Conservation (phyloP, 2,329 filamentous ascomycete species). For the Pseudopithomyces chartarum region DNA sequence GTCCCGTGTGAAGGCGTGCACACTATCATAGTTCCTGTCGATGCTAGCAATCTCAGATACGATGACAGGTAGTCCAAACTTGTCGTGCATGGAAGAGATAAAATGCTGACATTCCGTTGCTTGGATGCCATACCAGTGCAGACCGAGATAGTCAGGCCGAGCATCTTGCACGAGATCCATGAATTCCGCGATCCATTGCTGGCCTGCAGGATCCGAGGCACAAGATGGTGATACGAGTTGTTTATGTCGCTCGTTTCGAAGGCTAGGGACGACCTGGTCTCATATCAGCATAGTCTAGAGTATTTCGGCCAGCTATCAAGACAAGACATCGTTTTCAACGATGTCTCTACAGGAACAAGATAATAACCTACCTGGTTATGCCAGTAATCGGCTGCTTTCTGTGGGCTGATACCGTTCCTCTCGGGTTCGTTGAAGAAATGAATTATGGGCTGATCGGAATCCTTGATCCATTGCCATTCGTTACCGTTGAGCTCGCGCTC, state of each 20-base stretch:
- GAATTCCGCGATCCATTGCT: slow-evolving; percentile 50
- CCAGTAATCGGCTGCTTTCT: slow-evolving; percentile 49
- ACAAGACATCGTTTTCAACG: too few species aligned
- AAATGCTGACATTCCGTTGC: slow-evolving; percentile 43
- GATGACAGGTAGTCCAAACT: slow-evolving; percentile 44
- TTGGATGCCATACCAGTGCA: slow-evolving; percentile 52
- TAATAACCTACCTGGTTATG: slow-evolving; percentile 33
- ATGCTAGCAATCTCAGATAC: slow-evolving; percentile 52
- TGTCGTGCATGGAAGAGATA: slow-evolving; percentile 42
- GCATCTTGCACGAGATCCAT: slow-evolving; percentile 44
- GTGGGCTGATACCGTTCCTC: slow-evolving; percentile 39
- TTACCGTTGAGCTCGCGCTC: slow-evolving; percentile 43
- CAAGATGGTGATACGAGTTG: slow-evolving; percentile 49
- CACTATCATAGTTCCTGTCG: slow-evolving; percentile 43
- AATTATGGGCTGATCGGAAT: slow-evolving; percentile 41
- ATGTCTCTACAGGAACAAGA: background rate
- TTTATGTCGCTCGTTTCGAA: slow-evolving; percentile 32
- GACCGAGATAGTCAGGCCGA: slow-evolving; percentile 49
- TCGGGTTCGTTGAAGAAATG: slow-evolving; percentile 57
- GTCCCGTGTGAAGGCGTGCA: slow-evolving; percentile 47
- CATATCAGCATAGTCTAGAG: background rate
- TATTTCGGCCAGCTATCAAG: background rate
- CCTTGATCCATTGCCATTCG: slow-evolving; percentile 45
- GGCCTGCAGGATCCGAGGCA: slow-evolving; percentile 46
- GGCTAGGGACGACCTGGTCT: slow-evolving; percentile 34